A percentile compares a stretch with the other conserved stretches of the same genome.
Conservation (phyloP, 2,329 filamentous ascomycete genomes). For the Ramularia endophylla region DNA sequence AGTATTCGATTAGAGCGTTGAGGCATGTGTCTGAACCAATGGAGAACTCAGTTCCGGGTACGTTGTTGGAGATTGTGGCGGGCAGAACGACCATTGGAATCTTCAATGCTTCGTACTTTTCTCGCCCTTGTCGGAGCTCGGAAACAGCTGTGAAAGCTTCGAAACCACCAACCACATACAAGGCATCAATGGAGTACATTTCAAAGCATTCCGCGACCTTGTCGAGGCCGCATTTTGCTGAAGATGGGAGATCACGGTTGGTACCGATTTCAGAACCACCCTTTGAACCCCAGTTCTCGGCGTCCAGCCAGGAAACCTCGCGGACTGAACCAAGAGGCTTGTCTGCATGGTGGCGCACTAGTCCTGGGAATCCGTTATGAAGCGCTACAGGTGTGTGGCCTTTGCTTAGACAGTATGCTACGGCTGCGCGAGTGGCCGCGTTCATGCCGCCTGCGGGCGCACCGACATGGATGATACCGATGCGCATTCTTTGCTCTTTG, state of each 20-base stretch:
- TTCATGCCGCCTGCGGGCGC: slow-evolving; percentile 98
- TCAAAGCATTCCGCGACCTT: slow-evolving; percentile 77
- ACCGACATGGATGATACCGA: slow-evolving; percentile 95
- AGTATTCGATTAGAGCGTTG: slow-evolving; percentile 91
- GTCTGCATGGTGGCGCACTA: slow-evolving; percentile 84
- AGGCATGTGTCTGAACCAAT: slow-evolving; percentile 94
- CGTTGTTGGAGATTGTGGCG: slow-evolving; percentile 98
- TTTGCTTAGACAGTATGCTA: slow-evolving; percentile 83
- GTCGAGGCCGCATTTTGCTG: slow-evolving; percentile 62
- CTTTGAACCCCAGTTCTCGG: slow-evolving; percentile 91
- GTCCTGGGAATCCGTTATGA: slow-evolving; percentile 93
- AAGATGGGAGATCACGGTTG: slow-evolving; percentile 84
- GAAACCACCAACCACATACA: slow-evolving; percentile 87
- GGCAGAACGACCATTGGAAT: slow-evolving; percentile 89
- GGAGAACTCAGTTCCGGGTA: slow-evolving; percentile 95
- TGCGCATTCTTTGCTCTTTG: slow-evolving; percentile 74
- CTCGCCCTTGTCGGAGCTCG: slow-evolving; percentile 74
- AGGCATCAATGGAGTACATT: slow-evolving; percentile 79
- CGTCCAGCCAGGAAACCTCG: slow-evolving; percentile 85
- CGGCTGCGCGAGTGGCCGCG: slow-evolving; percentile 84
- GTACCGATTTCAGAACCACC: slow-evolving; percentile 98
- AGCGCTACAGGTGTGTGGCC: slow-evolving; percentile 93
- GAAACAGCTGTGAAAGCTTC: slow-evolving; percentile 92
- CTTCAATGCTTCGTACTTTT: slow-evolving; percentile 74
- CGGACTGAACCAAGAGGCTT: slow-evolving; percentile 76